Evolutionary conservation across 2,329 filamentous ascomycete genomes (phyloP), one percentile per base, ranked within the genome.

Genomic region (Onygenales sp.): DNA sequence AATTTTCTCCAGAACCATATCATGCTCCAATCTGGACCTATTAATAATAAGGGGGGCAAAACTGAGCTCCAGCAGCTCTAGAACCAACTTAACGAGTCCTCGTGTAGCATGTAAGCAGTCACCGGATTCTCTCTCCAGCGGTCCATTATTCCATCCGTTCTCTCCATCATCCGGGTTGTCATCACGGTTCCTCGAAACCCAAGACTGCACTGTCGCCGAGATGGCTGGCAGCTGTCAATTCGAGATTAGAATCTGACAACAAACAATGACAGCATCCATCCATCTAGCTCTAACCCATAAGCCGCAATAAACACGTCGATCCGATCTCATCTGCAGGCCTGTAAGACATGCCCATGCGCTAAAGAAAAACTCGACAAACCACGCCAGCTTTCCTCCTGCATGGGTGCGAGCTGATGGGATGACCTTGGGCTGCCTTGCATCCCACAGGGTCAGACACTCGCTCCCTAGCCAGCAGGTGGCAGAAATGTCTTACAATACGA

Each of bases 401-500:
- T 27, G 21, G 21, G 21, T 27, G 21, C 3, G 21, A 27, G 21
- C 21, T 27, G 21, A 4, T 3, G 21, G 21, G 21, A 27, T 27
- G 21, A 27, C 21, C 21, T 27, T 27, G 21, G 21, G 21, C 21
- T 27, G 21, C 21, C 3, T 27, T 27, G 21, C 21, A 27, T 47
- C 44, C 36, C 17, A 34, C n/a, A 32, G 9, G 14, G 43, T 45
- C 42, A 46, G 31, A 46, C 33, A 27, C 21, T 27, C 21, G 21
- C 44, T 8, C 44, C n/a, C n/a, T 11, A 7, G 44, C 44, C 21
- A 33, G 7, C 33, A 8, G 32, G 11, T 8, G 32, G n/a, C 32
- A 8, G 14, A 14, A 36, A 36, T 47, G 44, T 47, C 44, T 47
- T 36, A 47, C 33, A 47, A 47, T 47, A 47, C 44, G 44, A 47